Evolutionary conservation across 176 grass and related monocot genomes (phyloP).

Genomic region (Oryza coarctata): DNA sequence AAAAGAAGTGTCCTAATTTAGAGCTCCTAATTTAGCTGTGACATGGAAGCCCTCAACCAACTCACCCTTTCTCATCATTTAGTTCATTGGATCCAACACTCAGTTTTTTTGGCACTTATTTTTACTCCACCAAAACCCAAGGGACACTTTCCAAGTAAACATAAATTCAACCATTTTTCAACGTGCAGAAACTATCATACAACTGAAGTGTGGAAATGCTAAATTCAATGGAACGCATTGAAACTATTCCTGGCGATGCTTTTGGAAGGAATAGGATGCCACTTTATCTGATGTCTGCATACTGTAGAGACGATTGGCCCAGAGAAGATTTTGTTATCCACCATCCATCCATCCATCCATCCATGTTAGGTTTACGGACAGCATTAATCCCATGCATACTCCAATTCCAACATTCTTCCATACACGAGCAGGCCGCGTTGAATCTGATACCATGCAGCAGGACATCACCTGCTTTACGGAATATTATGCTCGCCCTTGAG

Average conservation of each 20-base stretch:
- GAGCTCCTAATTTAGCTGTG: background rate
- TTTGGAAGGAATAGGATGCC: conserved; percentile 50
- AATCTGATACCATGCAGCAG: conserved; percentile 30
- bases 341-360: conserved; percentile 16
- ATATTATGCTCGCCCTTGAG: conserved; percentile 12
- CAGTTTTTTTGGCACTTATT: background rate
- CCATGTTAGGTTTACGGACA: conserved; percentile 19
- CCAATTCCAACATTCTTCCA: conserved; percentile 15
- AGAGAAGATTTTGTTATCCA: conserved; percentile 18
- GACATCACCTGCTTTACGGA: background rate
- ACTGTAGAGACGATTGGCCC: conserved; percentile 17
- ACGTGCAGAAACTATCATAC: background rate
- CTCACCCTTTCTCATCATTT: conserved; percentile 4
- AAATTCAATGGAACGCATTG: background rate
- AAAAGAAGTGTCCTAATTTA: background rate
- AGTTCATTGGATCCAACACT: background rate
- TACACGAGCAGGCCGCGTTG: background rate
- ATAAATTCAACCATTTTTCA: background rate
- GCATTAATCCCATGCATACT: background rate
- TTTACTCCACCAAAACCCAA: background rate
- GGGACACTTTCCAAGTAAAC: background rate
- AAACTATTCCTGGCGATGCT: conserved; percentile 22
- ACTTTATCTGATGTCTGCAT: conserved; percentile 34
- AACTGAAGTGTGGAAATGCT: background rate
- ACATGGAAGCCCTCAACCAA: background rate